A percentile compares a stretch with the other conserved stretches of the same genome.
These are phyloP conservation scores for Drechslerella coelobrocha DNA, from an alignment of 2,329 filamentous ascomycete species.

Conservation along the genomic window DNA sequence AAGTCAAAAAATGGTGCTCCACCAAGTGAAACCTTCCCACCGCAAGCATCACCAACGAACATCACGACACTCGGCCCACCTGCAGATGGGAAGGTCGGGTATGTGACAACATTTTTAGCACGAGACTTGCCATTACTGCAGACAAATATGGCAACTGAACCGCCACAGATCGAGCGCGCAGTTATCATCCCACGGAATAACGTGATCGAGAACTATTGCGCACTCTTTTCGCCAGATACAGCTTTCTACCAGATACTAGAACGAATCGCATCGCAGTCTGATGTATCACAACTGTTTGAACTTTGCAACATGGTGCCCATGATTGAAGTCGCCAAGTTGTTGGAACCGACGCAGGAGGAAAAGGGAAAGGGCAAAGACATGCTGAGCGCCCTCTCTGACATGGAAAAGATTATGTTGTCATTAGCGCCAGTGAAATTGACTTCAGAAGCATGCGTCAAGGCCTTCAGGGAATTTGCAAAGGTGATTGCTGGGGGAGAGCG, in stretches of 20 bases:
- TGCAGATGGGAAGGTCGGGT: slow-evolving; percentile 27
- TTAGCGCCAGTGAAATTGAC: slow-evolving; percentile 71
- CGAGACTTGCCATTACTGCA: slow-evolving; percentile 25
- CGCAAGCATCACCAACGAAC: slow-evolving; percentile 70
- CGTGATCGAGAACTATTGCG: slow-evolving; percentile 76
- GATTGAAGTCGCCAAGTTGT: slow-evolving; percentile 72
- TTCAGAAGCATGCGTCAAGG: slow-evolving; percentile 57
- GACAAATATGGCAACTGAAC: slow-evolving; percentile 33
- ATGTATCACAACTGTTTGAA: slow-evolving; percentile 71
- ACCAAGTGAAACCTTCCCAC: slow-evolving; percentile 24
- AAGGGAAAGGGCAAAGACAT: slow-evolving; percentile 53
- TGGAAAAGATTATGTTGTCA: slow-evolving; percentile 78
- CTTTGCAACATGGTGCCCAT: slow-evolving; percentile 71
- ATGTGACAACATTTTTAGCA: slow-evolving; percentile 25
- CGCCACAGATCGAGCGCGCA: slow-evolving; percentile 65
- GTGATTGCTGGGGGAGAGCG: slow-evolving; percentile 72
- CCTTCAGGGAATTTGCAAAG: slow-evolving; percentile 54
- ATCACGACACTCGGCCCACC: slow-evolving; percentile 12
- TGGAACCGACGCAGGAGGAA: slow-evolving; percentile 73
- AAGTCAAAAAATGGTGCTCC: slow-evolving; percentile 52
- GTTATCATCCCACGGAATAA: slow-evolving; percentile 75
- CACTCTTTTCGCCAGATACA: slow-evolving; percentile 79
- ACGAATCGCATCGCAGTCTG: slow-evolving; percentile 73
- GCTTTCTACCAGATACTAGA: slow-evolving; percentile 83
- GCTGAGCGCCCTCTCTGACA: slow-evolving; percentile 59